Evolutionary conservation across 2,329 filamentous ascomycete species (phyloP).

Genomic region (Camillea tinctor): DNA sequence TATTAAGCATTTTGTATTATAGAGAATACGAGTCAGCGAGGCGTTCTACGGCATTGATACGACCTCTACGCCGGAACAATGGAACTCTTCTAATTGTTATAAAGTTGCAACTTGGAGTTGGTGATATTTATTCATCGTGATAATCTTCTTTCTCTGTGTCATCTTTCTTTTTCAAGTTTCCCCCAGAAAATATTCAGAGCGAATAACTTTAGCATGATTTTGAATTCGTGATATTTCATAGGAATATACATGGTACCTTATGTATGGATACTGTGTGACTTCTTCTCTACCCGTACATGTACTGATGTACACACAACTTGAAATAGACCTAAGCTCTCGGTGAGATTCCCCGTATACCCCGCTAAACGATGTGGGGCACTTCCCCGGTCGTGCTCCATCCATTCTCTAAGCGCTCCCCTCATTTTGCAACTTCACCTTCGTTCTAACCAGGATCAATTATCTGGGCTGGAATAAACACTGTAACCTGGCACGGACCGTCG

Average conservation of each 20-base stretch:
- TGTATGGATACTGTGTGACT: too few species aligned
- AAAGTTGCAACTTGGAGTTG: too few species aligned
- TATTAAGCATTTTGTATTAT: neutral
- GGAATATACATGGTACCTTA: too few species aligned
- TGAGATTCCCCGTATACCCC: constrained; percentile 1
- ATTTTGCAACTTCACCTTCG: neutral
- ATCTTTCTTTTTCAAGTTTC: too few species aligned
- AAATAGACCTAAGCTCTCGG: constrained; percentile 1
- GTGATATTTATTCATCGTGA: too few species aligned
- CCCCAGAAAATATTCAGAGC: too few species aligned
- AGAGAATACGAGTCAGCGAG: neutral
- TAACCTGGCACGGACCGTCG: neutral
- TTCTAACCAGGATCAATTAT: neutral
- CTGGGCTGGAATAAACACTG: neutral
- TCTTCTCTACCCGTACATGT: too few species aligned
- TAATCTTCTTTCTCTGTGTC: too few species aligned
- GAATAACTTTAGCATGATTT: too few species aligned
- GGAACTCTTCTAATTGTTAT: neutral
- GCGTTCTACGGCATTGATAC: neutral
- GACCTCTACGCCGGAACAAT: neutral
- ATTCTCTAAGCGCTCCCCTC: neutral
- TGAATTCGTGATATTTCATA: too few species aligned
- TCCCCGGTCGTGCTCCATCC: constrained; percentile 2
- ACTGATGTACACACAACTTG: neutral
- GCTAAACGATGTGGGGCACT: constrained; percentile 12